Evolutionary conservation across 106 monocot genomes (phyloP), one percentile per base, ranked within the genome.

Genomic region (Acorus gramineus): DNA sequence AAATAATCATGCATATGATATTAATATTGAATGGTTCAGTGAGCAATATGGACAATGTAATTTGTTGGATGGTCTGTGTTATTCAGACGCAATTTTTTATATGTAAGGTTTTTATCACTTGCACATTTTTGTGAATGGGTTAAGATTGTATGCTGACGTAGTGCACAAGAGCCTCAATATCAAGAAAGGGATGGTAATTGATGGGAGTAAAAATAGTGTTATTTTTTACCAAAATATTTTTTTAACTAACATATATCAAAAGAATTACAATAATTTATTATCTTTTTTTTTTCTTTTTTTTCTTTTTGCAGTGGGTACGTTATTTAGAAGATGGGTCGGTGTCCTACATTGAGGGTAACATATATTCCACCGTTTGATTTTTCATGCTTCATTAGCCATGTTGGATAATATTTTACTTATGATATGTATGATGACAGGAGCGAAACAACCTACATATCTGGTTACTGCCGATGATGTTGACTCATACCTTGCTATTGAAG

Each of bases 381-480:
- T 53, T 14, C 4, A 63, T 44, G 2, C 6, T 57, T 68, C 6
- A 9, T 65, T 49, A 9, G 63, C 13, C 44, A 28, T 28, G 28
- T 28, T 28, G 28, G 28, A 28, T 28, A 28, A 28, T 28, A 28
- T 28, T 28, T 28, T 28, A 28, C 28, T 28, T 28, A 28, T 28
- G 28, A 69, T 42, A 4, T 56, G 65, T 73, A 52, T 3, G 51
- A 45, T 58, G 42, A 47, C 55, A 80, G 88, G 88, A 54, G 88
- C 88, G 47, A 89, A 74, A 49, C 84, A 81, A 68, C 88, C 88
- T 3, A 68, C 10, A 13, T 89, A 89, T 81, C 73, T 89, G 45
- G 73, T 89, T 55, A 89, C 84, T 47, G 84, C 84, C 73, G 88
- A 89, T 79, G 88, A 89, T 76, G 88, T 89, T 73, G 81, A 84